Base-by-base conservation (phyloP, 148 eudicot species). In the Heliosperma pusillum region DNA sequence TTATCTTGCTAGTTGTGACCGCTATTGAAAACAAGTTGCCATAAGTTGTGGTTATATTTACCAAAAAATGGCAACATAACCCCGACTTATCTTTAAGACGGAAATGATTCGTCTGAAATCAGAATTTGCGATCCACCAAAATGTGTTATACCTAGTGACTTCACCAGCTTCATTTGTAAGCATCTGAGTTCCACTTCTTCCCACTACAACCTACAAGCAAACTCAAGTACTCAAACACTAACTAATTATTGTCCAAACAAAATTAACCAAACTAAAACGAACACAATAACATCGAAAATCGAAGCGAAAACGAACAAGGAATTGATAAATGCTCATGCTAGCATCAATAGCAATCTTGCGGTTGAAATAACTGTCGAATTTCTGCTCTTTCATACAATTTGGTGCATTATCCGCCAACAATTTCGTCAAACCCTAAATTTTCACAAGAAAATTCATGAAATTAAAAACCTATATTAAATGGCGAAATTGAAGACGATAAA, bases 281-380 rank as follows among this genome's bases (percentile, higher is more conserved):
- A 16, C 55, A 50, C 3, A 60, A 60, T 4, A 60, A 60, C 10
- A 24, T 9, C 1, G 5, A 4, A 56, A 57, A 63, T 4, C 45
- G 42, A 5, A 13, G 19, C 33, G 57, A 57, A 47, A 73, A 77
- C 86, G 30, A 40, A 95, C 99, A 22, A 95, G 89, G 76, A 95
- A 95, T 77, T 95, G 99, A 78, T 95, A 95, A 60, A 95, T 95
- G 91, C 97, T 92, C 97, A 95, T 95, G 89, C 96, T 95, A 77
- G 99, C 99, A 80, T 95, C 99, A 69, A 95, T 87, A 25, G 99
- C 97, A 73, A 95, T 85, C 81, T 83, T 86, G 15, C 94, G 90
- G 74, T 87, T 87, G 68, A 89, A 89, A 82, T 89, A 95, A 81
- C 97, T 92, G 83, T 90, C 97, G 63, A 95, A 89, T 86, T 92